phyloP scores from a whole-genome alignment of 2,329 filamentous ascomycete genomes.

The Colletotrichum tanaceti region DNA sequence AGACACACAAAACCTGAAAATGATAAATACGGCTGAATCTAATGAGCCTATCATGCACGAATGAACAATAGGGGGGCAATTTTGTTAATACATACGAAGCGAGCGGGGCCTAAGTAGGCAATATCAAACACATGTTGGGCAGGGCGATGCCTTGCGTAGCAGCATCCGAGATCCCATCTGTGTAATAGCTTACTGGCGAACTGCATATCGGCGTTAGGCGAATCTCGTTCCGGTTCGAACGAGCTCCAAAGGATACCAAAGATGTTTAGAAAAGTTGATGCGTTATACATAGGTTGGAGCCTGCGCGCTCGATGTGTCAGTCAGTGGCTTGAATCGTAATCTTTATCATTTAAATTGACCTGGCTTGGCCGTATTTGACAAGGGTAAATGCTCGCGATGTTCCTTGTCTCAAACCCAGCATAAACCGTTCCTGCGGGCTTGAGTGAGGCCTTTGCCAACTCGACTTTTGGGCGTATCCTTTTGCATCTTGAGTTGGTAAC shows the following conservation, averaged over 20 bases:
- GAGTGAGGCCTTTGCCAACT: no score
- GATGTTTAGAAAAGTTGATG: slow-evolving; percentile 26
- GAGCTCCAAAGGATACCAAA: slow-evolving; percentile 39
- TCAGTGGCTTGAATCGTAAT: neutral
- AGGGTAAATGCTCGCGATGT: neutral
- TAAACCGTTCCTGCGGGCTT: no score
- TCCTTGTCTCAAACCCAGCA: no score
- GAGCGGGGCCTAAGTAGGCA: slow-evolving; percentile 12
- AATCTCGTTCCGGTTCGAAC: slow-evolving; percentile 20
- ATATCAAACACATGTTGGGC: slow-evolving; percentile 20
- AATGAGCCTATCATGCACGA: slow-evolving; percentile 20
- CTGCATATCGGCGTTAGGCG: slow-evolving; percentile 36
- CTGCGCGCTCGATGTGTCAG: neutral
- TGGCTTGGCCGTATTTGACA: no score
- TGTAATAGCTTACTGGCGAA: slow-evolving; percentile 33
- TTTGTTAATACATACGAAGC: slow-evolving; percentile 29
- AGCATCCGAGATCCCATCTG: slow-evolving; percentile 20
- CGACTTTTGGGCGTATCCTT: no score
- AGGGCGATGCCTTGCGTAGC: slow-evolving; percentile 9
- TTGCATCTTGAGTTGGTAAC: no score
- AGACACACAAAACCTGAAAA: neutral
- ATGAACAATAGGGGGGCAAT: slow-evolving; percentile 12
- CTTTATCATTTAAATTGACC: neutral
- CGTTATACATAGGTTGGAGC: neutral
- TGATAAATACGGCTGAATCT: slow-evolving; percentile 31